These are phyloP conservation scores for Straminergon stramineum DNA, from an alignment of 225 moss, liverwort and hornwort species.

Conservation along the genomic window DNA sequence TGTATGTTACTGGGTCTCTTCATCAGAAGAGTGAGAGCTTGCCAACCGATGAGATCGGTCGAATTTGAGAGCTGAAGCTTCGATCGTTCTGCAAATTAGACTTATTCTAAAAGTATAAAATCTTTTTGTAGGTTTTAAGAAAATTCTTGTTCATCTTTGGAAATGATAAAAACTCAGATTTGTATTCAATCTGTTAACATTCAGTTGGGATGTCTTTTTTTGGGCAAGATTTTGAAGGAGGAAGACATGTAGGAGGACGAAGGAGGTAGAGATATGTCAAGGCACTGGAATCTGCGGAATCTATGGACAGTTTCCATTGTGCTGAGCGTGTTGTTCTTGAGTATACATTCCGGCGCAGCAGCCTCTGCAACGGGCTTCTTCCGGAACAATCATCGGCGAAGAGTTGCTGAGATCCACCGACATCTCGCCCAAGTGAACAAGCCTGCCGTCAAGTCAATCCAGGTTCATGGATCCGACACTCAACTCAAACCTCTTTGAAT, in stretches of 20 bases:
- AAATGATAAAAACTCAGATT: not conserved
- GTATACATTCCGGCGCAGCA: not conserved
- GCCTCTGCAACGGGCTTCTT: not conserved
- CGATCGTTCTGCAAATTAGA: not conserved
- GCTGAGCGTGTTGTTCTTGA: constrained; percentile 6
- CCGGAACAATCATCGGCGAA: not conserved
- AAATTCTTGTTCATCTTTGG: not conserved
- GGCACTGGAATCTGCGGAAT: constrained; percentile 1
- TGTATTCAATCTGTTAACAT: not conserved
- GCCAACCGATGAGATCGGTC: not conserved
- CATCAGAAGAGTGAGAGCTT: not conserved
- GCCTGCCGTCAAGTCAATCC: constrained; percentile 36
- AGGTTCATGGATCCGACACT: not conserved
- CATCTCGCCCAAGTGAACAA: constrained; percentile 34
- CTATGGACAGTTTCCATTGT: not conserved
- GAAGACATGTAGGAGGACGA: constrained; percentile 4
- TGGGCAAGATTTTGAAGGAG: not conserved
- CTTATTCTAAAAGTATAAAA: not conserved
- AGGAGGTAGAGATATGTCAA: constrained; percentile 34
- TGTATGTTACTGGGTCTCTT: not conserved
- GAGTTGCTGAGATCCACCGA: constrained; percentile 24
- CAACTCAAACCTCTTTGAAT: not conserved
- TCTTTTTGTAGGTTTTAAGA: too few relatives aligned
- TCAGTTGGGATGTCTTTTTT: not conserved
- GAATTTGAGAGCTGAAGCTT: not conserved